phyloP scores from a whole-genome alignment of 306 rosid genomes.

The Corylus americana region DNA sequence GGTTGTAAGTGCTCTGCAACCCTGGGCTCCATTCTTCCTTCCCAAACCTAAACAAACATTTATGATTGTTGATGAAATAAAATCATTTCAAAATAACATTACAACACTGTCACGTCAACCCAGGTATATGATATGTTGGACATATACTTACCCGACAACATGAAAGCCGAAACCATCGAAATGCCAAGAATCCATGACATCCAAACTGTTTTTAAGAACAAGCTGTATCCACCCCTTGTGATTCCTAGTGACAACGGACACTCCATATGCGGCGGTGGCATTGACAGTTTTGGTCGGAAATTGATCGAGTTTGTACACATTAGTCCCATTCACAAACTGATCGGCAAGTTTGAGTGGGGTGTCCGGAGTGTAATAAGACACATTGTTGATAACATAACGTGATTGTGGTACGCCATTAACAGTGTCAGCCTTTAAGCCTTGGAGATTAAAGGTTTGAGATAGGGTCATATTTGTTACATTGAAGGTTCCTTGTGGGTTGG shows the following conservation, averaged over 20 bases:
- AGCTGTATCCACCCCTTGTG: constrained; percentile 78
- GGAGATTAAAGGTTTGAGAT: constrained; percentile 64
- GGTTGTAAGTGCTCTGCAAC: constrained; percentile 42
- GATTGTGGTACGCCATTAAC: constrained; percentile 8
- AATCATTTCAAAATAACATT: not conserved
- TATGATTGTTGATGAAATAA: not conserved
- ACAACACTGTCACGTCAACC: too few species aligned
- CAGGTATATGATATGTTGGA: too few species aligned
- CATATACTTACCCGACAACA: constrained; percentile 54
- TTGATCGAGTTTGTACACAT: constrained; percentile 57
- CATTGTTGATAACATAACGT: constrained; percentile 60
- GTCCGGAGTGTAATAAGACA: constrained; percentile 56
- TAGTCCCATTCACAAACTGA: constrained; percentile 53
- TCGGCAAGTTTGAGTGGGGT: constrained; percentile 87
- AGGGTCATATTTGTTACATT: constrained; percentile 66
- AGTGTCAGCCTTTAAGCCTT: constrained; percentile 34
- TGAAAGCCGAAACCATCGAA: constrained; percentile 78
- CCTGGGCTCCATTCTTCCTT: constrained; percentile 47
- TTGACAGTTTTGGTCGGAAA: constrained; percentile 53
- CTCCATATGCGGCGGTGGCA: constrained; percentile 40
- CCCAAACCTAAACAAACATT: constrained; percentile 38
- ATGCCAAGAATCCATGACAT: constrained; percentile 70
- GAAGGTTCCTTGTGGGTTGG: constrained; percentile 84
- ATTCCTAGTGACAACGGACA: constrained; percentile 58
- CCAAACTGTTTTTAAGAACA: constrained; percentile 52